Evolutionary conservation across 2,329 filamentous ascomycete genomes (phyloP).

Genomic region (Eutypella sp.): DNA sequence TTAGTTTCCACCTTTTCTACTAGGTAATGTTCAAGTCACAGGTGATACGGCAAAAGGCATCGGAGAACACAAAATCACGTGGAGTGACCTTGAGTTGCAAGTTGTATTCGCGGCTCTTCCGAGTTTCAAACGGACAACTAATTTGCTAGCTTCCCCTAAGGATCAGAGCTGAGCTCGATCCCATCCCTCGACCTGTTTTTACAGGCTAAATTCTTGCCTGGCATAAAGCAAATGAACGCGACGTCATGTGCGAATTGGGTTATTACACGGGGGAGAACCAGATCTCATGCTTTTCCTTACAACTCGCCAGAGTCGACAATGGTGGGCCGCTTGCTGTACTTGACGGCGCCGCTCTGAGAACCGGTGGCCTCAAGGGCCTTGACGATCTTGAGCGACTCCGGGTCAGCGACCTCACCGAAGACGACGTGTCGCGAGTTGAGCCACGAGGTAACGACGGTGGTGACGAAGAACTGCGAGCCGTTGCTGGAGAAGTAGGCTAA

Average conservation of each 20-base stretch:
- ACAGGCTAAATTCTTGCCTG: not conserved
- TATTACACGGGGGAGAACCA: slow-evolving; percentile 15
- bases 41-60: too few species aligned
- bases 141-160: slow-evolving; percentile 2
- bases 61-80: not conserved
- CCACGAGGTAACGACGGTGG: slow-evolving; percentile 85
- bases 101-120: too few species aligned
- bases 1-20: too few species aligned
- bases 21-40: too few species aligned
- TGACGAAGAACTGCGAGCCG: slow-evolving; percentile 97
- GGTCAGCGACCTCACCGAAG: slow-evolving; percentile 67
- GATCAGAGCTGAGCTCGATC: not conserved
- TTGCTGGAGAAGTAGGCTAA: slow-evolving; percentile 59
- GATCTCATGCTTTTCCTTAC: slow-evolving; percentile 29
- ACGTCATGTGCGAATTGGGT: slow-evolving; percentile 11
- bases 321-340: slow-evolving; percentile 52
- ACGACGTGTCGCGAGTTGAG: slow-evolving; percentile 80
- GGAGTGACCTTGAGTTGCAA: not conserved
- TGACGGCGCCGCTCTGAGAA: slow-evolving; percentile 48
- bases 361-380: slow-evolving; percentile 59
- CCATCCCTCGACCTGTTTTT: not conserved
- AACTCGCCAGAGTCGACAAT: slow-evolving; percentile 50
- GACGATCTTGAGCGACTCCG: slow-evolving; percentile 47
- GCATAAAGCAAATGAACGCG: slow-evolving; percentile 6
- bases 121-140: too few species aligned